Percentiles rank a stretch among this genome's conserved stretches.
phyloP scores from a whole-genome alignment of 441 rosid genomes.

The Hura crepitans region DNA sequence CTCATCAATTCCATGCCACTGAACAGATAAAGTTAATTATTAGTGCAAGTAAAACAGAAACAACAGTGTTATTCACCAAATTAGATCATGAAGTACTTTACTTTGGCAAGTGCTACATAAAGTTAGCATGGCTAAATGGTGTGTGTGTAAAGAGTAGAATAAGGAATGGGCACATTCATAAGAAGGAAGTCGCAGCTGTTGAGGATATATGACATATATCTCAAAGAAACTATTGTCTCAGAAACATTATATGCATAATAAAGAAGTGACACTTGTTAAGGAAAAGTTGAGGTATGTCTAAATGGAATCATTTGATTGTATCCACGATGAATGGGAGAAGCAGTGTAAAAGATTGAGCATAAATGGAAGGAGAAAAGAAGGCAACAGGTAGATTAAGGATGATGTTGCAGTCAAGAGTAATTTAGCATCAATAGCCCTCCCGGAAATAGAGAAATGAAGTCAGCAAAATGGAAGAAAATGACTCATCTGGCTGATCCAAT shows the following conservation, averaged over 20 bases:
- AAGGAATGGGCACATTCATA: neutral
- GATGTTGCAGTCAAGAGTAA: neutral
- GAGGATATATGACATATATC: no score
- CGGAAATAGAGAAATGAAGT: neutral
- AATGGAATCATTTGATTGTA: neutral
- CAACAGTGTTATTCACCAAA: neutral
- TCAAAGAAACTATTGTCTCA: no score
- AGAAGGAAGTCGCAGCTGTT: no score
- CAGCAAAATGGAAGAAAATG: neutral
- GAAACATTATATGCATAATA: neutral
- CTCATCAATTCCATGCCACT: neutral
- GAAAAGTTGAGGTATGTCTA: neutral
- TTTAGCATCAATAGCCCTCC: neutral
- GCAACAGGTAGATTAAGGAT: neutral
- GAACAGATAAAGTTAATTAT: neutral
- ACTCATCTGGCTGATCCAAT: neutral
- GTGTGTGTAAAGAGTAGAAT: neutral
- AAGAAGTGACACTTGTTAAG: neutral
- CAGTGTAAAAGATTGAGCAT: neutral
- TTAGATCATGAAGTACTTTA: neutral
- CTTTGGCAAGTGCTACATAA: conserved; percentile 1
- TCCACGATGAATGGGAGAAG: neutral
- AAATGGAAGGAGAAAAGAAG: neutral
- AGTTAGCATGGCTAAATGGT: neutral
- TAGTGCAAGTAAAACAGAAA: neutral